Percentiles rank a stretch among this genome's conserved stretches.
Evolutionary conservation across 1,139 yeast genomes (phyloP).

Genomic region (Saccharomyces hybrid): DNA sequence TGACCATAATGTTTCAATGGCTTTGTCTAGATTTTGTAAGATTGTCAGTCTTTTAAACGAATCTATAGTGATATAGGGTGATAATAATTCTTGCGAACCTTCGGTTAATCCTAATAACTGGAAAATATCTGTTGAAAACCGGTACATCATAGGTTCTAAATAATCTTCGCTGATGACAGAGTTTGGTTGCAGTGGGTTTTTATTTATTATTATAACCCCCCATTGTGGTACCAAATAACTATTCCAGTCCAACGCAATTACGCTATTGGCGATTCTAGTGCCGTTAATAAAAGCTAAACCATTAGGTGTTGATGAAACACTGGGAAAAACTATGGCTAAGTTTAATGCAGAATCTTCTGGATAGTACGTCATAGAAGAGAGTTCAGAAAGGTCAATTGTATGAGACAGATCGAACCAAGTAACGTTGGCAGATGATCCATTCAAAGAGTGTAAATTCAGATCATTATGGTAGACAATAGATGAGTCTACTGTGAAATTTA

Average conservation of each 20-base stretch:
- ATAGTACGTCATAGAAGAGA: slow-evolving; percentile 28
- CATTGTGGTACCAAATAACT: slow-evolving; percentile 84
- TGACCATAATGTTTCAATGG: slow-evolving; percentile 59
- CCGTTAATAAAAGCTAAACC: slow-evolving; percentile 17
- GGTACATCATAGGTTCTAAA: slow-evolving; percentile 53
- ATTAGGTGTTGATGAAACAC: slow-evolving; percentile 17
- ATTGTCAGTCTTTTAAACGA: slow-evolving; percentile 50
- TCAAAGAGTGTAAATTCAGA: slow-evolving; percentile 35
- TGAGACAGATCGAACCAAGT: slow-evolving; percentile 32
- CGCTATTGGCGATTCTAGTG: slow-evolving; percentile 34
- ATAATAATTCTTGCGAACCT: slow-evolving; percentile 37
- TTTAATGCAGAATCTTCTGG: slow-evolving; percentile 21
- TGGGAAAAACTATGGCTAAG: slow-evolving; percentile 19
- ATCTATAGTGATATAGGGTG: slow-evolving; percentile 59
- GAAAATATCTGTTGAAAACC: slow-evolving; percentile 68
- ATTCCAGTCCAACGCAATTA: slow-evolving; percentile 36
- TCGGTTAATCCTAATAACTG: slow-evolving; percentile 63
- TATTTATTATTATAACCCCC: slow-evolving; percentile 66
- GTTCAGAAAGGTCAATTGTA: slow-evolving; percentile 34
- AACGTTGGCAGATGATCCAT: slow-evolving; percentile 35
- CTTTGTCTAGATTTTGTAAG: slow-evolving; percentile 44
- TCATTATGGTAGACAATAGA: slow-evolving; percentile 63
- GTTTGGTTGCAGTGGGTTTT: slow-evolving; percentile 32
- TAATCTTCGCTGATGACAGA: slow-evolving; percentile 38
- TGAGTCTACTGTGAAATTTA: slow-evolving; percentile 70